phyloP scores from a whole-genome alignment of 345 rosid genomes.

The Pistacia vera region DNA sequence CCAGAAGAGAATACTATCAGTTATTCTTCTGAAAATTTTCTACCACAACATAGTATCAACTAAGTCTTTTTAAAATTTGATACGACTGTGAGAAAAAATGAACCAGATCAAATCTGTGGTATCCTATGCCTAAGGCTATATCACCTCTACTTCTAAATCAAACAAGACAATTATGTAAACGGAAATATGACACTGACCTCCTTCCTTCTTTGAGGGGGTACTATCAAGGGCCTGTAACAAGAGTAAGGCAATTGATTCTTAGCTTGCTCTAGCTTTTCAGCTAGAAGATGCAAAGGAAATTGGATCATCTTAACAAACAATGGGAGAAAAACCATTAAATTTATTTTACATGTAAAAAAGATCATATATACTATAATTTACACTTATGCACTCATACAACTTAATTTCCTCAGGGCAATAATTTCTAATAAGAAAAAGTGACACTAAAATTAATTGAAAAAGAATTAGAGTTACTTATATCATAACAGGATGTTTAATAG shows the following conservation, averaged over 20 bases:
- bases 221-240: constrained; percentile 69
- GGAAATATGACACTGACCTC: constrained; percentile 56
- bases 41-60: neutral
- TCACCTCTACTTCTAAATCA: neutral
- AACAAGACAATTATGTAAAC: neutral
- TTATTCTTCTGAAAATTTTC: neutral
- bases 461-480: constrained; percentile 1
- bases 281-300: constrained; percentile 41
- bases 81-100: neutral
- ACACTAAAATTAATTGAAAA: neutral
- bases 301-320: constrained; percentile 1
- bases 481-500: neutral
- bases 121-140: neutral
- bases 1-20: neutral
- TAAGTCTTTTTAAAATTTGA: neutral
- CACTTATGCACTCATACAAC: neutral
- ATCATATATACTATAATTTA: neutral
- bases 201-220: constrained; percentile 76
- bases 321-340: neutral
- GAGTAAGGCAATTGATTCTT: constrained; percentile 90
- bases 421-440: neutral
- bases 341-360: neutral
- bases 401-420: neutral
- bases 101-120: constrained; percentile 6
- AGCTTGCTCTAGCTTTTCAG: constrained; percentile 98